A percentile compares a stretch with the other conserved stretches of the same genome.
phyloP scores from a whole-genome alignment of 192 early-diverging fungal genomes.

The Coemansia sp. region DNA sequence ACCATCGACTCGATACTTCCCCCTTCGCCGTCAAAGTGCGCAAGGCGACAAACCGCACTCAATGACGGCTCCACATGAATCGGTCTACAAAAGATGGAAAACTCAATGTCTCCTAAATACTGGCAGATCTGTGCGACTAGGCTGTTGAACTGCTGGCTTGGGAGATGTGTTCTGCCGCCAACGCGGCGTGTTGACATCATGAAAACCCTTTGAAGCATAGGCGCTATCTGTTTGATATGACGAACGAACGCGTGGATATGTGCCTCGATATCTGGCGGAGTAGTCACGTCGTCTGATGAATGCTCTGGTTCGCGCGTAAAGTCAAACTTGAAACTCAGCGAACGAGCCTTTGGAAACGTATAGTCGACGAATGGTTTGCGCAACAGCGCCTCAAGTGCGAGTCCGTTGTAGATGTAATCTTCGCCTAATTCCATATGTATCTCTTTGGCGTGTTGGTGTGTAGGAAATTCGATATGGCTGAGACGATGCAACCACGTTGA shows the following conservation, averaged over 20 bases:
- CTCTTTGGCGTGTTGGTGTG: background rate
- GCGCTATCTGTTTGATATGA: too few species aligned
- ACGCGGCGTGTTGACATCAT: background rate
- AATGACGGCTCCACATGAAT: background rate
- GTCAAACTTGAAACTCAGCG: too few species aligned
- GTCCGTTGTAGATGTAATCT: background rate
- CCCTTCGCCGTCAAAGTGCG: too few species aligned
- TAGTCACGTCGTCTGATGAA: background rate
- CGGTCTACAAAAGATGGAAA: background rate
- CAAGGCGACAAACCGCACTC: background rate
- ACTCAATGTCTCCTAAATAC: background rate
- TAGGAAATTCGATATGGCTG: background rate
- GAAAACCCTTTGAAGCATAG: too few species aligned
- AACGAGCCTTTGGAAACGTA: background rate
- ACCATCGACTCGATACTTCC: background rate
- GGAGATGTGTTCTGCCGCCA: background rate
- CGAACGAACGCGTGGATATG: too few species aligned
- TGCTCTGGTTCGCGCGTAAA: background rate
- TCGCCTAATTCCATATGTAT: background rate
- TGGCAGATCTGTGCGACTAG: background rate
- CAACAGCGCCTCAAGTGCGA: background rate
- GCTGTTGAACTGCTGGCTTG: background rate
- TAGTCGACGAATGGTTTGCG: background rate
- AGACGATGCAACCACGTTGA: background rate
- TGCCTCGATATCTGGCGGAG: background rate